Evolutionary conservation across 2,329 filamentous ascomycete species (phyloP), one percentile per base, ranked within the genome.

Genomic region (Epicoccum sorghinum): DNA sequence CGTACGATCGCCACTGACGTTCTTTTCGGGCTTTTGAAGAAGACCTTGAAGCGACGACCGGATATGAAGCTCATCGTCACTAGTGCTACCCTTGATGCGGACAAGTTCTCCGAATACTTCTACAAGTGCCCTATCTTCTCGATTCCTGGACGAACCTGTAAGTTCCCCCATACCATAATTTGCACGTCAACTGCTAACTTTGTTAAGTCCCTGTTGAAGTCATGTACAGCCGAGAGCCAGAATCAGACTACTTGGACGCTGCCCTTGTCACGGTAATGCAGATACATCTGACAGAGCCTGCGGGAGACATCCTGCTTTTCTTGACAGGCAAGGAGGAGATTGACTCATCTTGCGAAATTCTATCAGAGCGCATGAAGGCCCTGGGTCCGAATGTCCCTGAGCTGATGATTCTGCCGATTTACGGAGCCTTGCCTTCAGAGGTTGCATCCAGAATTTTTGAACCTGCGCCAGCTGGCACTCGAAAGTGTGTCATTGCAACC

Each of bases 41-140:
- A 96, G 71, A 88, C 98, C 37, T 87, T 93, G 30, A 77, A 83
- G 65, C 86, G 92, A 67, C 85, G 95, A 55, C 85, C 90, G 4
- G 95, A 99, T 75, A 82, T 99, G 69, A 99, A 99, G 81, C 90
- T 99, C 70, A 95, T 99, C 71, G 95, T 99, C 83, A 99, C 98
- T 87, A 98, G 93, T 71, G 95, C 95, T 57, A 99, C 95, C 8
- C 84, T 99, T 4, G 93, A 99, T 71, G 95, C 95, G 7, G 95
- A 98, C 72, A 98, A 98, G 72, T 99, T 99, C 73, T 96, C 91
- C 0, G 86, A 89, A 44, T 99, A 98, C 74, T 99, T 99, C 73
- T 91, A 96, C 77, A 87, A 92, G 58, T 96, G 92, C 47, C 95
- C 96, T 0, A 98, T 99, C 68, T 96, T 99, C 69, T 95, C 91